Percentiles rank a stretch among this genome's conserved stretches.
Evolutionary conservation across 2,329 filamentous ascomycete species (phyloP).

Genomic region (Aspergillus calidoustus): DNA sequence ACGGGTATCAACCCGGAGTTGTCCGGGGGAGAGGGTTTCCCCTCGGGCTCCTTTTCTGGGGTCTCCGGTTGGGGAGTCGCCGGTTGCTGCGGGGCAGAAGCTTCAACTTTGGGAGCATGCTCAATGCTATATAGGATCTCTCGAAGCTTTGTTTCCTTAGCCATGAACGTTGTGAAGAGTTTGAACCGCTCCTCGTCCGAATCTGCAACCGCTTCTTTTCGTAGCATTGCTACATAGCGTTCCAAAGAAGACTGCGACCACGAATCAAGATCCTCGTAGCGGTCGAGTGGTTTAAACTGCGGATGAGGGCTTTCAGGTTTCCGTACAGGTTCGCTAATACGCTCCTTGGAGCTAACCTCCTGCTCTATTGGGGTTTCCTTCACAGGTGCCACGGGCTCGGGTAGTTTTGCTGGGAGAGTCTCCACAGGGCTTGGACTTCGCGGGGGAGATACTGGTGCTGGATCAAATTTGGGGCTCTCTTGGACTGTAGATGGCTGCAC

Average conservation of each 20-base stretch:
- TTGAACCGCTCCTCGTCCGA: conserved; percentile 58
- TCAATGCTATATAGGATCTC: conserved; percentile 56
- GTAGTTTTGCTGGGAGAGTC: not conserved
- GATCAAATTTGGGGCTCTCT: not conserved
- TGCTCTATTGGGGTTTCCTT: conserved; percentile 2
- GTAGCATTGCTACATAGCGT: conserved; percentile 60
- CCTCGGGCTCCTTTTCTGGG: conserved; percentile 16
- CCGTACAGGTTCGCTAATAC: conserved; percentile 6
- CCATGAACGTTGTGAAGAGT: conserved; percentile 56
- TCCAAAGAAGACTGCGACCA: conserved; percentile 62
- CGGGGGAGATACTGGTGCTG: conserved; percentile 9
- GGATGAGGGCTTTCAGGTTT: conserved; percentile 16
- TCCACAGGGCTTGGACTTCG: conserved; percentile 10
- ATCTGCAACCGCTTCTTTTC: conserved; percentile 53
- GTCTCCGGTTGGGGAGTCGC: conserved; percentile 5
- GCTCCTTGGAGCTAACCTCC: conserved; percentile 1
- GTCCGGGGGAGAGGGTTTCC: conserved; percentile 20
- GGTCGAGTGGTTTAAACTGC: conserved; percentile 41
- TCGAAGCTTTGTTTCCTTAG: conserved; percentile 53
- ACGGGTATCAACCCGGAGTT: conserved; percentile 43
- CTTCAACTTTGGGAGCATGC: conserved; percentile 32
- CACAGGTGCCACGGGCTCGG: not conserved
- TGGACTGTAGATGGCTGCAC: conserved; percentile 21
- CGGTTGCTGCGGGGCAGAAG: conserved; percentile 16
- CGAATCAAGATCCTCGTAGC: conserved; percentile 58